phyloP scores from a whole-genome alignment of 23 red algal genomes.

The Chondrus crispus region DNA sequence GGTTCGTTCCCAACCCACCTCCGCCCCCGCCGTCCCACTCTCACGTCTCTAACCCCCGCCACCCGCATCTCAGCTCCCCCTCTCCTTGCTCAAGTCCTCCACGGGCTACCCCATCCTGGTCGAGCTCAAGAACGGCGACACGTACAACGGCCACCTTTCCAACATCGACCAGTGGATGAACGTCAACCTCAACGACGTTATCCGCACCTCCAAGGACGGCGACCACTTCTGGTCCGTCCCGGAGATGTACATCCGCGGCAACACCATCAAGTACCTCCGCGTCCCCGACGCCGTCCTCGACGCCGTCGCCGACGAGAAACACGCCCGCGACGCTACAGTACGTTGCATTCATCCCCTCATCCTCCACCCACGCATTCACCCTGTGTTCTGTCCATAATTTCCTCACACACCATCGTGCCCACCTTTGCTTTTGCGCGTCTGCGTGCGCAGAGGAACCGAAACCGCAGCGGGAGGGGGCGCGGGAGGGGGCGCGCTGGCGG shows the following conservation, averaged over 20 bases:
- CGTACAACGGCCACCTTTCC: slow-evolving; percentile 69
- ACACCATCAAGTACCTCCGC: slow-evolving; percentile 82
- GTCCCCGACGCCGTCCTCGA: slow-evolving; percentile 40
- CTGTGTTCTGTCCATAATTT: too few relatives aligned
- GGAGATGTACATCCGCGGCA: slow-evolving; percentile 80
- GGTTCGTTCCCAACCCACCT: too few relatives aligned
- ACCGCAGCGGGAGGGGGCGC: not conserved
- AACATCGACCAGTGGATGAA: slow-evolving; percentile 96
- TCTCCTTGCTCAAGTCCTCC: slow-evolving; percentile 42
- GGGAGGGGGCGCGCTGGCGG: not conserved
- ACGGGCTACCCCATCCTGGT: slow-evolving; percentile 56
- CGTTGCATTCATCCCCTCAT: too few relatives aligned
- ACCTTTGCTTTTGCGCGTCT: not conserved
- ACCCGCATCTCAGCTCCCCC: slow-evolving; percentile 15
- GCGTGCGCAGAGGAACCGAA: not conserved
- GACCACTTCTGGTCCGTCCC: slow-evolving; percentile 63
- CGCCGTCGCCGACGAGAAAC: slow-evolving; percentile 40
- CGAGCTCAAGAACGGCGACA: slow-evolving; percentile 93
- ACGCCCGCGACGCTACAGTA: not conserved
- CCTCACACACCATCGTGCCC: not conserved
- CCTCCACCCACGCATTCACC: too few relatives aligned
- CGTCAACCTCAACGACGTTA: slow-evolving; percentile 65
- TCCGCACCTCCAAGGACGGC: slow-evolving; percentile 80
- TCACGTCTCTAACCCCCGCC: not conserved
- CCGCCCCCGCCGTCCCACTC: too few relatives aligned